These are phyloP conservation scores for Candida smagusa DNA, from an alignment of 1,139 yeast genomes.

Conservation along the genomic window DNA sequence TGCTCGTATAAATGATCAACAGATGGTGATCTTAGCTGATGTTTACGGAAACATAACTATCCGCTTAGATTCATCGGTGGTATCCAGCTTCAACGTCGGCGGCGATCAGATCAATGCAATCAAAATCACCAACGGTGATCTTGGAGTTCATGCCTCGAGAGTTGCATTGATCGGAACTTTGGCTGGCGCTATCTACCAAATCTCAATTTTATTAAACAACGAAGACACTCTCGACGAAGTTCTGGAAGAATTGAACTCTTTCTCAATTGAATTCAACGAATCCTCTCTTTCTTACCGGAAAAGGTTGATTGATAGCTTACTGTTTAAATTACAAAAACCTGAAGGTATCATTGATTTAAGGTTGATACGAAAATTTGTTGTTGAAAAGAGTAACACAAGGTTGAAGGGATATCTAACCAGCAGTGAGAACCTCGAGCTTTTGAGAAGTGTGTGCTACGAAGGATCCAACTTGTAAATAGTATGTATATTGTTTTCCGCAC, in stretches of 20 bases:
- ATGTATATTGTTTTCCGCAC: neutral
- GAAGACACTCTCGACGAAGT: constrained; percentile 12
- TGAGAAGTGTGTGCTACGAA: constrained; percentile 6
- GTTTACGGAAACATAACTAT: constrained; percentile 29
- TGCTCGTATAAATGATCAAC: neutral
- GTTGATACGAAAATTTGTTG: constrained; percentile 15
- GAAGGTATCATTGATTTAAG: constrained; percentile 19
- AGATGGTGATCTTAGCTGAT: constrained; percentile 22
- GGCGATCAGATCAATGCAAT: constrained; percentile 30
- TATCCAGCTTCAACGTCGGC: constrained; percentile 23
- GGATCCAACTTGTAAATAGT: constrained; percentile 3
- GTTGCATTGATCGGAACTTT: constrained; percentile 33
- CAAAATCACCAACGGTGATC: constrained; percentile 2
- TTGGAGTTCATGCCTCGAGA: constrained; percentile 5
- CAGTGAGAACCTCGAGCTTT: constrained; percentile 2
- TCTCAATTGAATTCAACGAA: constrained; percentile 9
- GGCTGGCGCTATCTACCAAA: constrained; percentile 31
- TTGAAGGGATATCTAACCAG: constrained; percentile 4
- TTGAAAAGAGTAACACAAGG: constrained; percentile 3
- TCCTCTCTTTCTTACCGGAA: constrained; percentile 3
- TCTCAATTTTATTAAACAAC: constrained; percentile 9
- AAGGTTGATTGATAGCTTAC: constrained; percentile 1
- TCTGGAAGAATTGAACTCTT: constrained; percentile 14
- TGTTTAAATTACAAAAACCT: constrained; percentile 8
- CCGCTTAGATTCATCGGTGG: neutral